phyloP scores from a whole-genome alignment of 495 filamentous ascomycete species.

The Chlorociboria aeruginascens region DNA sequence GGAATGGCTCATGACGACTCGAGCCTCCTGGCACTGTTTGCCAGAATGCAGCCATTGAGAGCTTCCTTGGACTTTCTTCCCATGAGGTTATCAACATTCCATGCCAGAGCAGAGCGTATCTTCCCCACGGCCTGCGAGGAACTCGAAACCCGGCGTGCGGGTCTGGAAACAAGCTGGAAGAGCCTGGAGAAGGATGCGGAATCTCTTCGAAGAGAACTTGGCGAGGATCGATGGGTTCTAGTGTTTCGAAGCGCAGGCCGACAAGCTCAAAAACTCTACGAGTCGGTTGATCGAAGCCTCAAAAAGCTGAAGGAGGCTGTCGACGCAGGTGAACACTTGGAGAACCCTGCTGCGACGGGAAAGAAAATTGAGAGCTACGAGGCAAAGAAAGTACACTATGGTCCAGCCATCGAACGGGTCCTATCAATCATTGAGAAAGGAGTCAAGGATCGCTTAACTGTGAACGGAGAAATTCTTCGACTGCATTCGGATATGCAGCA shows the following conservation, averaged over 20 bases:
- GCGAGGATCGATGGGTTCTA: slow-evolving; percentile 89
- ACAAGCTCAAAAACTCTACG: slow-evolving; percentile 89
- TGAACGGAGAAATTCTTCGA: slow-evolving; percentile 86
- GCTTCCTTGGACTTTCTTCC: slow-evolving; percentile 92
- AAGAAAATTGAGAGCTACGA: slow-evolving; percentile 90
- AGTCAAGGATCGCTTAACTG: slow-evolving; percentile 77
- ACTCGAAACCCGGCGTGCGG: slow-evolving; percentile 55
- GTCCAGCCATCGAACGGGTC: slow-evolving; percentile 85
- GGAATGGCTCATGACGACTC: slow-evolving; percentile 65
- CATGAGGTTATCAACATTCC: slow-evolving; percentile 86
- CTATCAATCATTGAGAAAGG: slow-evolving; percentile 86
- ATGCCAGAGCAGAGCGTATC: slow-evolving; percentile 54
- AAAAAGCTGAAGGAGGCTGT: slow-evolving; percentile 69
- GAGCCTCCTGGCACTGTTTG: slow-evolving; percentile 74
- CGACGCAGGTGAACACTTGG: slow-evolving; percentile 58
- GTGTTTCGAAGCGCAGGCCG: slow-evolving; percentile 89
- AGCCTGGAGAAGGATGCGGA: slow-evolving; percentile 81
- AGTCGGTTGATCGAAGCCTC: slow-evolving; percentile 79
- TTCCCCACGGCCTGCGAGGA: slow-evolving; percentile 89
- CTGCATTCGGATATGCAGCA: slow-evolving; percentile 71
- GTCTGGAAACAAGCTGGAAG: slow-evolving; percentile 68
- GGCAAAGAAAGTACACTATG: slow-evolving; percentile 88
- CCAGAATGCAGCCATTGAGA: slow-evolving; percentile 84
- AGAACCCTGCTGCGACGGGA: slow-evolving; percentile 49
- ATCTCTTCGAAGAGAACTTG: slow-evolving; percentile 71